Evolutionary conservation across 1,139 yeast species (phyloP), one percentile per base, ranked within the genome.

Genomic region (Taphrina wiesneri): DNA sequence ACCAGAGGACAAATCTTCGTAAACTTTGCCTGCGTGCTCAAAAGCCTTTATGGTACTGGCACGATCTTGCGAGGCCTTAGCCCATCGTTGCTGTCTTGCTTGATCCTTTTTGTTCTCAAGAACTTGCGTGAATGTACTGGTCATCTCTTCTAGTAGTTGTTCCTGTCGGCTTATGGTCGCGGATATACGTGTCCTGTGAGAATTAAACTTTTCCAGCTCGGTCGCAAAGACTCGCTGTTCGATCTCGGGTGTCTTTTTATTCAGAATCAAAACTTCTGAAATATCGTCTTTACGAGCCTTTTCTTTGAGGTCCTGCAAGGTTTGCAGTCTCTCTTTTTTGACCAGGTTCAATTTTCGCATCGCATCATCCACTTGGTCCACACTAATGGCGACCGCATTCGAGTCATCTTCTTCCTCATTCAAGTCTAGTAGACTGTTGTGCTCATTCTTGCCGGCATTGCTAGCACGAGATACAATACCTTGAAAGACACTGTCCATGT

Each of bases 271-370:
- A 28, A 87, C 80, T 67, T 88, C 86, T 0, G 96, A 87, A 63
- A 92, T 90, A 74, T 93, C 97, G 75, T 93, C 99, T 23, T 83
- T 81, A 72, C 87, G 96, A 30, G 69, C 86, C 65, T 83, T 83
- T 6, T 79, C 81, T 74, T 90, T 91, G 73, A 92, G 80, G 60
- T 85, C 90, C 1, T 81, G 81, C 53, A 89, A 79, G 1, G 87
- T 81, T 54, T 84, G 80, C 21, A 78, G 76, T 65, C 96, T 85
- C 73, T 88, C 93, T 36, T 82, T 79, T 71, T 83, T 82, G 45
- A 87, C 69, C 67, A 79, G 77, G 47, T 80, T 81, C 68, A 86
- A 73, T 65, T 79, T 80, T 36, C 75, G 75, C 41, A 80, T 73
- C 7, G 82, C 72, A 68, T 79, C 81, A 70, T 83, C 78, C 66